These are phyloP conservation scores for Citrullus colocynthis DNA, from an alignment of 306 rosid species.

Conservation along the genomic window DNA sequence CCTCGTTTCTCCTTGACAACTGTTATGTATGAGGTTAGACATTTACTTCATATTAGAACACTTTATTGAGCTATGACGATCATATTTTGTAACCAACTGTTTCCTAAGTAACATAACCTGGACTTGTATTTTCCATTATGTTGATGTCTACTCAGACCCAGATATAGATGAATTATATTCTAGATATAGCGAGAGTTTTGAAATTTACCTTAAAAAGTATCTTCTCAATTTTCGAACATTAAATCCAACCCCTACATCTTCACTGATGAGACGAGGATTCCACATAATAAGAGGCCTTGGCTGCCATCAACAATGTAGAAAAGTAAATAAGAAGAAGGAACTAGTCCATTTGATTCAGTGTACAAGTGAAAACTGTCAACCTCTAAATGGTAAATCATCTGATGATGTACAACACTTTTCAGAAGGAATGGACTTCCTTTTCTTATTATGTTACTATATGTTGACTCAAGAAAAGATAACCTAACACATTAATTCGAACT, in stretches of 20 bases:
- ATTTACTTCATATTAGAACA: not conserved
- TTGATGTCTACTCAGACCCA: not conserved
- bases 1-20: not conserved
- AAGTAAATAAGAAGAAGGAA: constrained; percentile 3
- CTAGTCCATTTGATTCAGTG: not conserved
- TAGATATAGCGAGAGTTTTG: not conserved
- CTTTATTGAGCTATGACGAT: not conserved
- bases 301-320: constrained; percentile 23
- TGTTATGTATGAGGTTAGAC: not conserved
- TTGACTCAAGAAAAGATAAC: not conserved
- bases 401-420: not conserved
- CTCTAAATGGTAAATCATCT: not conserved
- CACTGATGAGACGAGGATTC: constrained; percentile 88
- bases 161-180: not conserved
- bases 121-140: not conserved
- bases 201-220: constrained; percentile 63
- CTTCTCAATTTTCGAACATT: constrained; percentile 76
- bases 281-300: constrained; percentile 95
- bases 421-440: not conserved
- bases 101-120: not conserved
- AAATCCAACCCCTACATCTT: constrained; percentile 90
- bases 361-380: not conserved
- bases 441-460: not conserved
- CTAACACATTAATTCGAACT: not conserved
- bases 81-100: not conserved